Evolutionary conservation across 2,329 filamentous ascomycete genomes (phyloP), one percentile per base, ranked within the genome.

Genomic region (Tolypocladium paradoxum): DNA sequence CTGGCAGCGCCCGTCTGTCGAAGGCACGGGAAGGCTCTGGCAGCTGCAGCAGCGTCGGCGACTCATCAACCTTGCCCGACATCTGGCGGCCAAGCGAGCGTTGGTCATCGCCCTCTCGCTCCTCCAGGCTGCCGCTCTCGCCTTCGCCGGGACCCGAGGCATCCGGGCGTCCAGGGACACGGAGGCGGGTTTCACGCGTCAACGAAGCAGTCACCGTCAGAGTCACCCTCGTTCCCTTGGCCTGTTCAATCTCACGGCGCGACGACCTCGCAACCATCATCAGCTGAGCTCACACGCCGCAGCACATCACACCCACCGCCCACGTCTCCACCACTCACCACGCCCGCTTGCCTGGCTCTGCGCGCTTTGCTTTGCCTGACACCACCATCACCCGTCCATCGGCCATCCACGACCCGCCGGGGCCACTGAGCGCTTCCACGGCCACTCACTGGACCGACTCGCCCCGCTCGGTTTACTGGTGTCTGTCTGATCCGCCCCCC

Each of bases 111-210:
- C 29, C 50, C 45, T 22, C 45, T 49, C 38, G 43, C 22, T 22
- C 33, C 22, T 48, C 52, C 29, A 56, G 36, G 46, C 37, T 29
- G 33, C 50, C 55, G 58, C 56, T 54, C 8, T 60, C 58, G 58
- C 54, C 57, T 57, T 57, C 54, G 37, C 58, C 57, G 57, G 58
- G 48, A 50, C 53, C 51, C 55, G 53, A 55, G 37, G 51, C 49
- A 43, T 37, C 53, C 53, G 49, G 18, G 22, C 27, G 31, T 31
- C 6, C 46, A 40, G 51, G 18, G 29, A 40, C 34, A 18, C 33
- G 18, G 31, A 54, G 50, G 45, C 49, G 24, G 24, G 16, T 24
- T 50, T 35, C 31, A 46, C 49, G 37, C 29, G 46, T 27, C 22
- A 31, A 24, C 31, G 7, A 12, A 38, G 45, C 40, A 50, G 48